These are phyloP conservation scores for Leccinum olivaceopallidum DNA, from an alignment of 768 basidiomycete genomes.

Conservation along the genomic window DNA sequence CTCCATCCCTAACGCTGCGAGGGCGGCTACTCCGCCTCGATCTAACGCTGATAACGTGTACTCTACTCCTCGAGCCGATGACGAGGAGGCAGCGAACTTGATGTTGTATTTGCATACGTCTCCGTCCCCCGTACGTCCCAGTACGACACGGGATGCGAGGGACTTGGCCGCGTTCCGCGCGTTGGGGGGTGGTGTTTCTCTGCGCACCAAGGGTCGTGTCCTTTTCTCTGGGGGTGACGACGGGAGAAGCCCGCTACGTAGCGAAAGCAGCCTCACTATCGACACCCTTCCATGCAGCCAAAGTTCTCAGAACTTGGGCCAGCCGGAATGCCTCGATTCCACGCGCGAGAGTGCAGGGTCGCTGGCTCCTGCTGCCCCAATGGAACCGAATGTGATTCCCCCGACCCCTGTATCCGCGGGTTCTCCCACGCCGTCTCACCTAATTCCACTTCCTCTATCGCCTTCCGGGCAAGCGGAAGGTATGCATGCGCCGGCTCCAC, in stretches of 20 bases:
- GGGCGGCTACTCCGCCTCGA: conserved; percentile 39
- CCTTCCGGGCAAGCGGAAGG: conserved; percentile 25
- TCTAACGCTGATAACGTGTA: conserved; percentile 34
- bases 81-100: conserved; percentile 77
- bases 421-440: conserved; percentile 25
- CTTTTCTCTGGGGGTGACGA: conserved; percentile 55
- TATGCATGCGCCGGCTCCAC: conserved; percentile 35
- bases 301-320: conserved; percentile 22
- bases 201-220: conserved; percentile 66
- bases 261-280: conserved; percentile 28
- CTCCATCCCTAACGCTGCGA: conserved; percentile 19
- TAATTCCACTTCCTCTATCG: conserved; percentile 28
- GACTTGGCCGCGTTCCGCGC: conserved; percentile 57
- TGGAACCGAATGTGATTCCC: conserved; percentile 35
- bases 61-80: conserved; percentile 61
- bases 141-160: conserved; percentile 42
- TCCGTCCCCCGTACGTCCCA: conserved; percentile 72
- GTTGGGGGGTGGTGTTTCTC: conserved; percentile 45
- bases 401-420: conserved; percentile 33
- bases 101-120: conserved; percentile 86
- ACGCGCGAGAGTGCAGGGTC: conserved; percentile 15
- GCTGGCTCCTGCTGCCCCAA: conserved; percentile 27
- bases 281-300: conserved; percentile 30
- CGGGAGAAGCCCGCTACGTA: conserved; percentile 27
- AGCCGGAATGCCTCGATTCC: conserved; percentile 19